A percentile compares a stretch with the other conserved stretches of the same genome.
Conservation (phyloP, 495 filamentous ascomycete species). For the Clohesyomyces aquaticus region DNA sequence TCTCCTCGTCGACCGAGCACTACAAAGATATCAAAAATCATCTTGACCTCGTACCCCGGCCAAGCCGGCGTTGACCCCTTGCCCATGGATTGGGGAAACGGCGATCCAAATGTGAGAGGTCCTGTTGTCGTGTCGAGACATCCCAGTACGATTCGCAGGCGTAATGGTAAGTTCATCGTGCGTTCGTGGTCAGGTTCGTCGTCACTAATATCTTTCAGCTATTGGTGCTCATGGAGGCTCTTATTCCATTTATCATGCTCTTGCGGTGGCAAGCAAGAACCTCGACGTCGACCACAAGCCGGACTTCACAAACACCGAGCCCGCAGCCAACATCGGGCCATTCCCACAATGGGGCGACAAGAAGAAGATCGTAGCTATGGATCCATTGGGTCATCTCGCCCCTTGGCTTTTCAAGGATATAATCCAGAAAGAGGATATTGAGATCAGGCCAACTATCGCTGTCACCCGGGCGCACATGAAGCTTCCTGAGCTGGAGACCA, state of each 20-base stretch:
- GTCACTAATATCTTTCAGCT: conserved; percentile 44
- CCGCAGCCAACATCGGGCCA: conserved; percentile 82
- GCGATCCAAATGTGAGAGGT: conserved; percentile 73
- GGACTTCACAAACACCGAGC: conserved; percentile 93
- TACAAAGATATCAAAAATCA: conserved; percentile 64
- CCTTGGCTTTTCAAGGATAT: conserved; percentile 76
- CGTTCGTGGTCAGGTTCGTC: not conserved
- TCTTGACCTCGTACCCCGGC: conserved; percentile 88
- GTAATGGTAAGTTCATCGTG: conserved; percentile 68
- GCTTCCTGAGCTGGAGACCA: conserved; percentile 87
- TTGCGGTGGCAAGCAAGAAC: conserved; percentile 89
- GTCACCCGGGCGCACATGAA: conserved; percentile 97
- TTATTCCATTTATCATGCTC: conserved; percentile 95
- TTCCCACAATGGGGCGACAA: conserved; percentile 88
- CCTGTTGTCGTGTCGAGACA: conserved; percentile 88
- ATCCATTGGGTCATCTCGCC: conserved; percentile 87
- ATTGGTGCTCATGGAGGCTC: conserved; percentile 90
- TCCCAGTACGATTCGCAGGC: conserved; percentile 73
- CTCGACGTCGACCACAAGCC: conserved; percentile 83
- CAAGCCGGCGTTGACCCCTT: conserved; percentile 93
- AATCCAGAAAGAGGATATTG: conserved; percentile 71
- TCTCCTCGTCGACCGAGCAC: conserved; percentile 39
- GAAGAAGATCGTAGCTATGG: conserved; percentile 97
- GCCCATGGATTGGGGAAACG: conserved; percentile 82
- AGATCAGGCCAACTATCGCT: conserved; percentile 93